Percentiles rank a stretch among this genome's conserved stretches.
These are phyloP conservation scores for Verbascum thapsus DNA, from an alignment of 257 asterid genomes.

Conservation along the genomic window DNA sequence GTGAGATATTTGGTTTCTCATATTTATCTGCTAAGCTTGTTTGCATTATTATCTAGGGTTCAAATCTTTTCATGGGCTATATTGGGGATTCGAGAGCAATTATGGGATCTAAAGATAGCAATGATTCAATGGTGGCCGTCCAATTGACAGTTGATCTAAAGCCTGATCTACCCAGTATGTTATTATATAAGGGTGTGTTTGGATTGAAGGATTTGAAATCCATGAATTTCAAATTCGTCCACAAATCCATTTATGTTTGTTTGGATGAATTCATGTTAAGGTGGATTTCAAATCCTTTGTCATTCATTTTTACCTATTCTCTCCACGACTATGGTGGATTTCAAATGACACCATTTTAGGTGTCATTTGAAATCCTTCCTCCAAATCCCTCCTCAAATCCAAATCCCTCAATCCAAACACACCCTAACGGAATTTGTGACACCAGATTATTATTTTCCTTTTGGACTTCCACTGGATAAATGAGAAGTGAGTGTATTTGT, in stretches of 20 bases:
- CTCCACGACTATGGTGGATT: too few species aligned
- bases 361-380: too few species aligned
- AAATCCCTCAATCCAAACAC: too few species aligned
- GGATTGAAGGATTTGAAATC: too few species aligned
- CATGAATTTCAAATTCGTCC: too few species aligned
- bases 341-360: too few species aligned
- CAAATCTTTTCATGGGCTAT: conserved; percentile 81
- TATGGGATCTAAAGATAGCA: conserved; percentile 76
- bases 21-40: conserved; percentile 11
- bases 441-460: neutral
- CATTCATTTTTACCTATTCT: too few species aligned
- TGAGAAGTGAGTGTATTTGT: neutral
- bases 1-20: conserved; percentile 9
- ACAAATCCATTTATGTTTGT: too few species aligned
- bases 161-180: conserved; percentile 93
- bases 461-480: neutral
- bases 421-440: neutral
- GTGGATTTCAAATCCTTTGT: too few species aligned
- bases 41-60: conserved; percentile 52
- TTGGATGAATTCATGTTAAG: too few species aligned
- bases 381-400: too few species aligned
- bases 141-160: conserved; percentile 97
- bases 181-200: too few species aligned
- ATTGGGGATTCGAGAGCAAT: conserved; percentile 98
- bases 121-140: conserved; percentile 72